Percentiles rank a stretch among this genome's conserved stretches.
These are phyloP conservation scores for Metrosideros polymorpha DNA, from an alignment of 441 rosid genomes.

Conservation along the genomic window DNA sequence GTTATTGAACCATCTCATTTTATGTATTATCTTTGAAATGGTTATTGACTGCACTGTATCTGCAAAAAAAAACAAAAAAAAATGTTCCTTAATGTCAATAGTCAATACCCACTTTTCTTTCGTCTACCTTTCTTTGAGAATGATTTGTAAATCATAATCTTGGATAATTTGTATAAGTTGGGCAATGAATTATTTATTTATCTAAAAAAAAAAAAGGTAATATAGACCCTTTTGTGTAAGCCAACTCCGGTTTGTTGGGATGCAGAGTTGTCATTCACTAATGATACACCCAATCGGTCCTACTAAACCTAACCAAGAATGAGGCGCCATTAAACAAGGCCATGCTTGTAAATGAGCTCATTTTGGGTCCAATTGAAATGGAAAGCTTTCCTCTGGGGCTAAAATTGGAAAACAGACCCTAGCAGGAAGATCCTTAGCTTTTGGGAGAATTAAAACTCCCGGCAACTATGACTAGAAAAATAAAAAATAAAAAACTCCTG, in stretches of 20 bases:
- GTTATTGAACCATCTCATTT: background rate
- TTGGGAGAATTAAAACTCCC: background rate
- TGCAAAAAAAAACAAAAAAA: background rate
- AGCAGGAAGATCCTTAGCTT: background rate
- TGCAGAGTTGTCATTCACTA: background rate
- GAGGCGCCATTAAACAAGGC: background rate
- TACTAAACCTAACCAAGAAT: background rate
- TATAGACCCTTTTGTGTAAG: background rate
- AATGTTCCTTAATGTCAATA: background rate
- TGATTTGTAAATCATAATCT: background rate
- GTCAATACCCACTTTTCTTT: fast-evolving
- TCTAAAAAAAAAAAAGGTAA: background rate
- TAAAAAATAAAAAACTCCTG: too few relatives aligned
- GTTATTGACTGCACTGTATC: background rate
- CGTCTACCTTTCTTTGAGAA: background rate
- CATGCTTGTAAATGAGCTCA: background rate
- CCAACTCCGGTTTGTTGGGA: background rate
- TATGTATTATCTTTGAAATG: background rate
- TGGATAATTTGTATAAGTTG: fast-evolving
- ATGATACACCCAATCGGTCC: background rate
- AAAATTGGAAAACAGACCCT: background rate
- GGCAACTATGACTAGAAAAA: too few relatives aligned
- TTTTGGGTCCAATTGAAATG: background rate
- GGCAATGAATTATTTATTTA: background rate
- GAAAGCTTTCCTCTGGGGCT: background rate